These are phyloP conservation scores for Handroanthus guayacan DNA, from an alignment of 257 asterid genomes.

Conservation along the genomic window DNA sequence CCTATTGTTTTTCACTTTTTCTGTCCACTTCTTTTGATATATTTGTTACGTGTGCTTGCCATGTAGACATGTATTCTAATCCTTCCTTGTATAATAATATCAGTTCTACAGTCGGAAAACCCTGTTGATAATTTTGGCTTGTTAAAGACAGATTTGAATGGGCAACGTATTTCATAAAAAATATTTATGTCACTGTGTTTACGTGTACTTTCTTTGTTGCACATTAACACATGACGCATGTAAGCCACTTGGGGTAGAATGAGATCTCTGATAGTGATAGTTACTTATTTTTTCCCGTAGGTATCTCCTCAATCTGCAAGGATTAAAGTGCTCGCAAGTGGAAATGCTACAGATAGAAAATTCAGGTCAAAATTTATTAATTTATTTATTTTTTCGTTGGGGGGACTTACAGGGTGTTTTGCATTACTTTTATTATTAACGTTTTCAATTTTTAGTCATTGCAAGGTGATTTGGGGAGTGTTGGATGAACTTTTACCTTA, in stretches of 20 bases:
- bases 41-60: no score
- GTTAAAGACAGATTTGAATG: no score
- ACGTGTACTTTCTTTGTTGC: slow-evolving; percentile 6
- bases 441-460: no score
- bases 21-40: no score
- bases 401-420: no score
- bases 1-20: slow-evolving; percentile 4
- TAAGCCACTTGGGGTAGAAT: slow-evolving; percentile 23
- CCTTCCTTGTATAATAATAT: no score
- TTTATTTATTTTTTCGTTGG: slow-evolving; percentile 6
- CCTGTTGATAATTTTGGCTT: no score
- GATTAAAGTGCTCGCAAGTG: slow-evolving; percentile 96
- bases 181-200: slow-evolving; percentile 18
- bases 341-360: slow-evolving; percentile 98
- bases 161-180: not conserved
- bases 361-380: slow-evolving; percentile 68
- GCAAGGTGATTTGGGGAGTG: no score
- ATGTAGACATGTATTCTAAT: no score
- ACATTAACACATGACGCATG: slow-evolving; percentile 2
- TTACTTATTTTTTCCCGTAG: slow-evolving; percentile 48
- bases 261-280: slow-evolving; percentile 21
- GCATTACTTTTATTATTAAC: no score
- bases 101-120: no score
- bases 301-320: slow-evolving; percentile 99
- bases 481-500: no score